Conservation (phyloP, 768 basidiomycete species). For the Russula ochroleuca region DNA sequence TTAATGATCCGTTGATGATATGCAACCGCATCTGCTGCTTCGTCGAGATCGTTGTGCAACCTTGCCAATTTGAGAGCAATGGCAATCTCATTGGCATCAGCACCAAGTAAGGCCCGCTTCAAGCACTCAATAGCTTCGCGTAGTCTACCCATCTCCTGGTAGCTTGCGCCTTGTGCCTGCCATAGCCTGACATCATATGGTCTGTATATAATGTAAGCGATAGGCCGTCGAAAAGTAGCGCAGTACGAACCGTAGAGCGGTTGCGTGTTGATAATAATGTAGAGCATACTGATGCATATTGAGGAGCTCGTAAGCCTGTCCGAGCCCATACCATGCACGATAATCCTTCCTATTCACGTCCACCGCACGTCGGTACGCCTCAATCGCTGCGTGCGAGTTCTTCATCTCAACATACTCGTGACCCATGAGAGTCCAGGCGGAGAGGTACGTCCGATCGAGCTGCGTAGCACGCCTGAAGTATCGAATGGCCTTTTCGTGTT, state of each 20-base stretch:
- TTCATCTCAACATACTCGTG: slow-evolving; percentile 99
- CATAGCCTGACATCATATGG: slow-evolving; percentile 96
- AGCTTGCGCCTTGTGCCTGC: slow-evolving; percentile 92
- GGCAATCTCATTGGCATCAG: slow-evolving; percentile 69
- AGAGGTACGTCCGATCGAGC: slow-evolving; percentile 89
- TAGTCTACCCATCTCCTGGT: slow-evolving; percentile 85
- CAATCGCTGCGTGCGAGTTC: slow-evolving; percentile 98
- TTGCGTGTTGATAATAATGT: slow-evolving; percentile 95
- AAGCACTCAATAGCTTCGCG: slow-evolving; percentile 90
- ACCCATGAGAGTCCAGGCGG: slow-evolving; percentile 99
- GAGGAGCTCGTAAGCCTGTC: slow-evolving; percentile 94
- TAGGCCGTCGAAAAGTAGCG: not conserved
- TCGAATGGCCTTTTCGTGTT: slow-evolving; percentile 93
- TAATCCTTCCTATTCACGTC: slow-evolving; percentile 97
- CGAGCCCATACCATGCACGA: slow-evolving; percentile 96
- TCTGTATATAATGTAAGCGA: slow-evolving; percentile 38
- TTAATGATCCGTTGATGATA: slow-evolving; percentile 81
- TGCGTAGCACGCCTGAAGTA: slow-evolving; percentile 95
- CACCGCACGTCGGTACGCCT: slow-evolving; percentile 93
- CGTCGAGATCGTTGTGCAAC: slow-evolving; percentile 62
- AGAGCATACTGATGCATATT: slow-evolving; percentile 97
- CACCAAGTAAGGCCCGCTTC: slow-evolving; percentile 81
- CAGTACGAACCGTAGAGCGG: slow-evolving; percentile 68
- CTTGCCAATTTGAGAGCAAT: slow-evolving; percentile 72
- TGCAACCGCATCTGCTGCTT: slow-evolving; percentile 62